These are phyloP conservation scores for Teunomyces tritomae DNA, from an alignment of 805 yeast genomes.

Conservation along the genomic window DNA sequence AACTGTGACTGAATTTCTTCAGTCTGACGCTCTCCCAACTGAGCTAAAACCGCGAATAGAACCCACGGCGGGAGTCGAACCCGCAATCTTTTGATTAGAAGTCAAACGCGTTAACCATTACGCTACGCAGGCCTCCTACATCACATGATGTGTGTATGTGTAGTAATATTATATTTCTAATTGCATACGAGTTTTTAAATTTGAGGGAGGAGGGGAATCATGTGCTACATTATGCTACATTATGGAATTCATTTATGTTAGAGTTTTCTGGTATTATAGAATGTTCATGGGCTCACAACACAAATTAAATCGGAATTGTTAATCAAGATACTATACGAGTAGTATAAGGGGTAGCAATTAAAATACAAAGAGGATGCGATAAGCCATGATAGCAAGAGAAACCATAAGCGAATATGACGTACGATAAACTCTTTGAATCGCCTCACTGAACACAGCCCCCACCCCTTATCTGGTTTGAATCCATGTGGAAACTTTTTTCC, in stretches of 20 bases:
- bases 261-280: background rate
- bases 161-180: too few relatives aligned
- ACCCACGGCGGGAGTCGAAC: slow-evolving; percentile 24
- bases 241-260: too few relatives aligned
- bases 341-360: background rate
- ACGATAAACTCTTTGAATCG: background rate
- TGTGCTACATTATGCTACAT: background rate
- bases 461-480: too few relatives aligned
- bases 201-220: background rate
- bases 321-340: background rate
- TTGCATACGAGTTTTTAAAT: too few relatives aligned
- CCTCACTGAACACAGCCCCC: too few relatives aligned
- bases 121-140: slow-evolving; percentile 15
- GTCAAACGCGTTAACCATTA: slow-evolving; percentile 23
- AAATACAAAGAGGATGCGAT: background rate
- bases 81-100: slow-evolving; percentile 23
- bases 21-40: slow-evolving; percentile 40
- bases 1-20: slow-evolving; percentile 29
- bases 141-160: background rate
- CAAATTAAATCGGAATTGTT: background rate
- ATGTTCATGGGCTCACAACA: background rate
- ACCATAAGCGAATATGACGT: background rate
- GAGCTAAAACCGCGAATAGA: slow-evolving; percentile 29
- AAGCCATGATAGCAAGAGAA: background rate
- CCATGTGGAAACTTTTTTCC: background rate